These are phyloP conservation scores for Patellifolia procumbens DNA, from an alignment of 179 eudicot species.

Conservation along the genomic window DNA sequence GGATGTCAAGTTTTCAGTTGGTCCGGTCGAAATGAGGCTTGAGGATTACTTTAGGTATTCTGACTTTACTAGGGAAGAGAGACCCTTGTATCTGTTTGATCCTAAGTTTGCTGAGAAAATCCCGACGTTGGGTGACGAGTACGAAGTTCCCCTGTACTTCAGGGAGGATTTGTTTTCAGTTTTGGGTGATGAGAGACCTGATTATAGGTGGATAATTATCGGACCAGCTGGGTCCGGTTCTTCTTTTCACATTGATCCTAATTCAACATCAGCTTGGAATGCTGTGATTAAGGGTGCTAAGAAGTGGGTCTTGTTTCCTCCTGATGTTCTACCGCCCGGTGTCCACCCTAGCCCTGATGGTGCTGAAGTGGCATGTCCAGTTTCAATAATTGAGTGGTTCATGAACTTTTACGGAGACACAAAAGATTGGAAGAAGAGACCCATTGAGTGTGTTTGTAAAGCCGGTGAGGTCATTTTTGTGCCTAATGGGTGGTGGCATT, in stretches of 20 bases:
- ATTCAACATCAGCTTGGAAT: conserved; percentile 98
- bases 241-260: conserved; percentile 96
- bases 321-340: conserved; percentile 93
- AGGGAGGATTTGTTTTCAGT: conserved; percentile 83
- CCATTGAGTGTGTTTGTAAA: conserved; percentile 89
- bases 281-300: conserved; percentile 92
- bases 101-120: conserved; percentile 82
- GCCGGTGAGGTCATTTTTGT: conserved; percentile 96
- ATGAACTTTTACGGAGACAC: conserved; percentile 89
- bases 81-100: conserved; percentile 94
- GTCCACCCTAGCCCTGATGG: conserved; percentile 99
- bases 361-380: conserved; percentile 92
- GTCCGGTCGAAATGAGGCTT: conserved; percentile 88
- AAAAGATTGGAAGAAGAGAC: conserved; percentile 73
- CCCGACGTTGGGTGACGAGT: conserved; percentile 59
- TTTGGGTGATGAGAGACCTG: conserved; percentile 90
- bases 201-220: conserved; percentile 91
- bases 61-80: conserved; percentile 73
- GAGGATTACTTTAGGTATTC: conserved; percentile 76
- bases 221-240: conserved; percentile 99
- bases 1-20: conserved; percentile 66
- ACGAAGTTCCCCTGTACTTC: conserved; percentile 76
- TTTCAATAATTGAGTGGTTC: conserved; percentile 95
- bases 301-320: conserved; percentile 95
- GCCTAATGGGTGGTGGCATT: conserved; percentile 99